Conservation (phyloP, 176 grass and related monocot genomes). For the Pharus latifolius region DNA sequence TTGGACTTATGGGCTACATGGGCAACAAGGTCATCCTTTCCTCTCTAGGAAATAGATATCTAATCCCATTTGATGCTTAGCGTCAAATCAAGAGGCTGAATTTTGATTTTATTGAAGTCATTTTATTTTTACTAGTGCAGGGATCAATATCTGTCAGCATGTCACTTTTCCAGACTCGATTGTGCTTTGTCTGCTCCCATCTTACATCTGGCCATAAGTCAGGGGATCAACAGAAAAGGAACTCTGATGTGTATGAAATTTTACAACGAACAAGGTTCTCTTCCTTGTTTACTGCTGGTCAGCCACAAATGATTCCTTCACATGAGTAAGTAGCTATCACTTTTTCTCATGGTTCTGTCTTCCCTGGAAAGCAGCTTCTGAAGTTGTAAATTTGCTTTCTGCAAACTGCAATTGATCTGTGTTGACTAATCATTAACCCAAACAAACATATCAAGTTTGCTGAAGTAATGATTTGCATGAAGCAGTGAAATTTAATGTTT, state of each 20-base stretch:
- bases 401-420: no score
- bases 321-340: slow-evolving; percentile 44
- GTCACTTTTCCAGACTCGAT: slow-evolving; percentile 50
- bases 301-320: slow-evolving; percentile 42
- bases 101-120: not conserved
- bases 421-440: no score
- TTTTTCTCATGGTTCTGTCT: not conserved
- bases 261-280: slow-evolving; percentile 43
- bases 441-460: not conserved
- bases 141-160: slow-evolving; percentile 60
- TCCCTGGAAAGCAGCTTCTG: not conserved
- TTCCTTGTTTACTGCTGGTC: slow-evolving; percentile 22
- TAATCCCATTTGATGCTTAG: not conserved
- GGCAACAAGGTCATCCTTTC: slow-evolving; percentile 50
- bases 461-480: not conserved
- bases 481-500: not conserved
- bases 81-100: not conserved
- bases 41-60: not conserved
- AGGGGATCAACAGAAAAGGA: slow-evolving; percentile 45
- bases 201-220: slow-evolving; percentile 54
- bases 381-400: not conserved
- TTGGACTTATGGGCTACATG: slow-evolving; percentile 68
- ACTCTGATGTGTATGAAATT: slow-evolving; percentile 46
- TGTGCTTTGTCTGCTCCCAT: slow-evolving; percentile 78
- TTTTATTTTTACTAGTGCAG: slow-evolving; percentile 22